Evolutionary conservation across 2,329 filamentous ascomycete genomes (phyloP), one percentile per base, ranked within the genome.

Genomic region (Hypoxylon sp.): DNA sequence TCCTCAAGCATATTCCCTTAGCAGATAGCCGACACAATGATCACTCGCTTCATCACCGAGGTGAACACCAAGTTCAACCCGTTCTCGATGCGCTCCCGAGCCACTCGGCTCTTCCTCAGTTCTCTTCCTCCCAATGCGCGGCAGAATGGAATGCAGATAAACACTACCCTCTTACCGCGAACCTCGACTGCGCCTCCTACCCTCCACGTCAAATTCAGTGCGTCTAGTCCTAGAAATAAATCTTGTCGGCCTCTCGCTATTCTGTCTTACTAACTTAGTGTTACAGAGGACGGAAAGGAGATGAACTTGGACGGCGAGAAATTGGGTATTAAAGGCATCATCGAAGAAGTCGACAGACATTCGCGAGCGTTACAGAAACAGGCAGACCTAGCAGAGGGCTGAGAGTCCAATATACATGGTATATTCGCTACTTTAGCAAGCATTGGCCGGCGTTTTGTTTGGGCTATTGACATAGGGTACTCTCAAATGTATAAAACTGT

Each of bases 11-110:
- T 9, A 30, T 5, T 49, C 28, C 17, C 48, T 30, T 30, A 1
- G 28, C 28, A 59, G 53, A 59, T 43, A 51, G 36, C 46, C 69
- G 51, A 65, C 77, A 84, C 79, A 56, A 96, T 96, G 93, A 93
- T 96, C 68, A 95, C 92, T 65, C 90, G 90, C 78, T 96, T 93
- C 84, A 88, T 97, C 80, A 95, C 94, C 79, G 89, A 93, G 79
- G 90, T 98, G 75, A 89, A 94, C 75, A 91, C 93, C 72, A 89
- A 89, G 79, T 98, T 98, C 89, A 97, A 97, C 82, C 95, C 96
- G 41, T 98, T 98, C 87, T 91, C 90, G 28, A 82, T 87, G 23
- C 86, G 87, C 78, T 90, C 93, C 69, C 94, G 93, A 77, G 91
- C 94, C 23, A 94, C 93, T 41, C 91, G 96, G 46, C 86, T 97